Conservation (phyloP, 768 basidiomycete genomes). For the Mrakia hoshinonis region DNA sequence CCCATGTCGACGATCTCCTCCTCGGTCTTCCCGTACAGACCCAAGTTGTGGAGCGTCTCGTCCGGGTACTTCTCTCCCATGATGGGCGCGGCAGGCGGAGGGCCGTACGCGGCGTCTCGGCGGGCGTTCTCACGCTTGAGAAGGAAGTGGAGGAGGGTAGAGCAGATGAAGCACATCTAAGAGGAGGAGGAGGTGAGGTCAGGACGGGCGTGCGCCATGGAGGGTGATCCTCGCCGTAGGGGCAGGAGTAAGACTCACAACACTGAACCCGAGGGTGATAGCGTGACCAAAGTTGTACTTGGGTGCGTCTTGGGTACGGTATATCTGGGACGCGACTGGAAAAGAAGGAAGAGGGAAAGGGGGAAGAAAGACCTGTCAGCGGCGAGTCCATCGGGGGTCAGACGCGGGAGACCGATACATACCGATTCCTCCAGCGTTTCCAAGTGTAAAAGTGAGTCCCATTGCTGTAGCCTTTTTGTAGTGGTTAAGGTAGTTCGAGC, state of each 20-base stretch:
- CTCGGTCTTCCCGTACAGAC: slow-evolving; percentile 17
- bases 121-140: slow-evolving; percentile 41
- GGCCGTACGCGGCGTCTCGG: slow-evolving; percentile 40
- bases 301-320: slow-evolving; percentile 37
- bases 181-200: not conserved
- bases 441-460: slow-evolving; percentile 39
- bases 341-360: too few species aligned
- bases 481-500: slow-evolving; percentile 38
- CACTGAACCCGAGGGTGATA: slow-evolving; percentile 37
- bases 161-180: slow-evolving; percentile 34
- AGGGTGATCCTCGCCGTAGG: not conserved
- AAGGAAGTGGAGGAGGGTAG: slow-evolving; percentile 34
- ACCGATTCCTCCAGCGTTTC: slow-evolving; percentile 40
- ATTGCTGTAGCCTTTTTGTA: slow-evolving; percentile 37
- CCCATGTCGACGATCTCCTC: slow-evolving; percentile 27
- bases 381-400: too few species aligned
- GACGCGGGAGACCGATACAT: too few species aligned
- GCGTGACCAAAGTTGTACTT: slow-evolving; percentile 38
- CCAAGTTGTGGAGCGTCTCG: slow-evolving; percentile 18
- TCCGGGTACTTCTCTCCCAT: slow-evolving; percentile 11
- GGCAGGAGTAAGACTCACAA: slow-evolving; percentile 19
- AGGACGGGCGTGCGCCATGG: not conserved
- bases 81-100: slow-evolving; percentile 8
- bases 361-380: too few species aligned
- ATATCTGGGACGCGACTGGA: slow-evolving; percentile 36